phyloP scores from a whole-genome alignment of 148 eudicot species.

The Vaccinium corymbosum region DNA sequence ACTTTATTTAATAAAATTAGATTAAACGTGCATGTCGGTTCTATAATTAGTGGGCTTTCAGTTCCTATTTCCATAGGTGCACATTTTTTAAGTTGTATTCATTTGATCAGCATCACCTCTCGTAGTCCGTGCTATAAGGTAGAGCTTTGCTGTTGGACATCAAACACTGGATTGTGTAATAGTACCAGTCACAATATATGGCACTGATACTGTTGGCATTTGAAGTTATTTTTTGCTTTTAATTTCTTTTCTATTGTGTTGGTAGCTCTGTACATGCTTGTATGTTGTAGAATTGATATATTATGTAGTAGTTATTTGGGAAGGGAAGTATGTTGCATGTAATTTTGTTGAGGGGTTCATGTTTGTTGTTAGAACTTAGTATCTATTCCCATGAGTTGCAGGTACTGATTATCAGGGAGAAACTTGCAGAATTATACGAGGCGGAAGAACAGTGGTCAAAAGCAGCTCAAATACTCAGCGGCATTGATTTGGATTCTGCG shows the following conservation, averaged over 20 bases:
- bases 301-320: neutral
- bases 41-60: too few relatives aligned
- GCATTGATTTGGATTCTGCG: constrained; percentile 92
- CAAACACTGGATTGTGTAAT: too few relatives aligned
- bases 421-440: constrained; percentile 85
- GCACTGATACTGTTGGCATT: neutral
- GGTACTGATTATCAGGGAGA: constrained; percentile 92
- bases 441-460: constrained; percentile 95
- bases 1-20: too few relatives aligned
- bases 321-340: neutral
- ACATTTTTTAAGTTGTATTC: too few relatives aligned
- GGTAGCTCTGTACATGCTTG: neutral
- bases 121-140: too few relatives aligned
- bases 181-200: too few relatives aligned
- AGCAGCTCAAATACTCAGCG: constrained; percentile 99
- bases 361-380: neutral
- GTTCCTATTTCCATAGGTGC: too few relatives aligned
- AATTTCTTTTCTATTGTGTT: neutral
- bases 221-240: neutral
- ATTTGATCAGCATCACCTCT: too few relatives aligned
- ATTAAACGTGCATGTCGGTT: too few relatives aligned
- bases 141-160: too few relatives aligned
- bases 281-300: neutral
- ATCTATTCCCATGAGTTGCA: constrained; percentile 19
- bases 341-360: neutral